A percentile compares a stretch with the other conserved stretches of the same genome.
These are phyloP conservation scores for Fragaria vesca DNA, from an alignment of 306 rosid genomes.

Conservation along the genomic window DNA sequence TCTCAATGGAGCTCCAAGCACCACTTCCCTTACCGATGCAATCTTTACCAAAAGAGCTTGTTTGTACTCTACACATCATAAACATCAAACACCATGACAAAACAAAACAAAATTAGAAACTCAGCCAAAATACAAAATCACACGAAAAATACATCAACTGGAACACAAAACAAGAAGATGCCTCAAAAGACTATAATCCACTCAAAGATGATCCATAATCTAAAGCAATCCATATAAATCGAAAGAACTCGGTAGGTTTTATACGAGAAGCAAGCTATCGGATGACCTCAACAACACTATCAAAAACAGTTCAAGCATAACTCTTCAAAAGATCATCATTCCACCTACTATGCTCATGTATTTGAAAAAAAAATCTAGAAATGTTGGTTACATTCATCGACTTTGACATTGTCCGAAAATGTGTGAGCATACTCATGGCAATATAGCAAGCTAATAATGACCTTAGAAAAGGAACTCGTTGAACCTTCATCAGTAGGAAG, in stretches of 20 bases:
- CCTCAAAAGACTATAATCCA: slow-evolving; percentile 5
- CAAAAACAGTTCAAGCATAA: background rate
- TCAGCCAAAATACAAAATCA: background rate
- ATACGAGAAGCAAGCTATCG: background rate
- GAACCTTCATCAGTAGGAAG: slow-evolving; percentile 89
- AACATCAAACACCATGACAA: slow-evolving; percentile 23
- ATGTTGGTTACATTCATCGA: background rate
- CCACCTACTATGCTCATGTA: background rate
- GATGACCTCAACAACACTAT: background rate
- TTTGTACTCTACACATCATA: slow-evolving; percentile 61
- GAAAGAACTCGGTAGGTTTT: background rate
- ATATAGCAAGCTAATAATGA: slow-evolving; percentile 40
- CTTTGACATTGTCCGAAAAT: slow-evolving; percentile 6
- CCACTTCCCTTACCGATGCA: slow-evolving; percentile 91
- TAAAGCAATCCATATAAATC: background rate
- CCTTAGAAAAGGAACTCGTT: slow-evolving; percentile 45
- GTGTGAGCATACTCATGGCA: slow-evolving; percentile 24
- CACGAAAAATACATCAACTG: background rate
- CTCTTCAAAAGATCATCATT: background rate
- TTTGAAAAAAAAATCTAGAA: background rate
- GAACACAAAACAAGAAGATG: background rate
- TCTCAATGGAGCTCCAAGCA: slow-evolving; percentile 94
- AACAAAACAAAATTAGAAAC: slow-evolving; percentile 13
- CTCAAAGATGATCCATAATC: background rate
- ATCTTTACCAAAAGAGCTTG: slow-evolving; percentile 71